phyloP scores from a whole-genome alignment of 495 filamentous ascomycete genomes.

The Penicillium canariense region DNA sequence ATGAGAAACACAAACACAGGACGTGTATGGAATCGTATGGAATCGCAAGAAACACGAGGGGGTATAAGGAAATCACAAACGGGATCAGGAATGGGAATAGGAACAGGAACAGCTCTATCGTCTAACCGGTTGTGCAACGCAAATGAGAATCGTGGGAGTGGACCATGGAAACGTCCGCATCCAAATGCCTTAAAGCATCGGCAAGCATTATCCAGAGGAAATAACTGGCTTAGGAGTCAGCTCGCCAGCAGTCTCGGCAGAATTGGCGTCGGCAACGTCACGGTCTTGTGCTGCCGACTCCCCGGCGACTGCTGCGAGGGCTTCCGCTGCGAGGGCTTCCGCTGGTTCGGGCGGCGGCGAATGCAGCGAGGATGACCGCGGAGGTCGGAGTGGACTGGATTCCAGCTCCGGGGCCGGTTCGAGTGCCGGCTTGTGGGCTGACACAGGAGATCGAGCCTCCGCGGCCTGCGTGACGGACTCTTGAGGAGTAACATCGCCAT shows the following conservation, averaged over 20 bases:
- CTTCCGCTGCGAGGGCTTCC: slow-evolving; percentile 9
- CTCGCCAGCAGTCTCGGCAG: slow-evolving; percentile 1
- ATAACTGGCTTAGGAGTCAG: not conserved
- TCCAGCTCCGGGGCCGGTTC: slow-evolving; percentile 38
- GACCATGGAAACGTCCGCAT: slow-evolving; percentile 8
- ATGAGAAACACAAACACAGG: slow-evolving; percentile 12
- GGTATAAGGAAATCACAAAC: slow-evolving; percentile 25
- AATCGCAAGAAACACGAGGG: slow-evolving; percentile 19
- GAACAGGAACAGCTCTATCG: slow-evolving; percentile 26
- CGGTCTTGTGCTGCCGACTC: slow-evolving; percentile 4
- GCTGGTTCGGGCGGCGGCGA: slow-evolving; percentile 14
- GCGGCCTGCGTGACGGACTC: slow-evolving; percentile 3
- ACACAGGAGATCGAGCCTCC: slow-evolving; percentile 20
- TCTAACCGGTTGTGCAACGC: slow-evolving; percentile 19
- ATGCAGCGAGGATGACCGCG: slow-evolving; percentile 40
- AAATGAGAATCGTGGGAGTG: slow-evolving; percentile 14
- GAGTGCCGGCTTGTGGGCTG: slow-evolving; percentile 27
- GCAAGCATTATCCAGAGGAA: slow-evolving; percentile 3
- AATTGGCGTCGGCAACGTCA: not conserved
- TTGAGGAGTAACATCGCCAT: slow-evolving; percentile 10
- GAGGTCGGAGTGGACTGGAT: slow-evolving; percentile 32
- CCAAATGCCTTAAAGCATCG: slow-evolving; percentile 13
- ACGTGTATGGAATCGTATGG: slow-evolving; percentile 22
- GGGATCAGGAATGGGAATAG: slow-evolving; percentile 4
- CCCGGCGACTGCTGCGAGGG: slow-evolving; percentile 10